phyloP scores from a whole-genome alignment of 2,329 filamentous ascomycete species.

The Bertia moriformis region DNA sequence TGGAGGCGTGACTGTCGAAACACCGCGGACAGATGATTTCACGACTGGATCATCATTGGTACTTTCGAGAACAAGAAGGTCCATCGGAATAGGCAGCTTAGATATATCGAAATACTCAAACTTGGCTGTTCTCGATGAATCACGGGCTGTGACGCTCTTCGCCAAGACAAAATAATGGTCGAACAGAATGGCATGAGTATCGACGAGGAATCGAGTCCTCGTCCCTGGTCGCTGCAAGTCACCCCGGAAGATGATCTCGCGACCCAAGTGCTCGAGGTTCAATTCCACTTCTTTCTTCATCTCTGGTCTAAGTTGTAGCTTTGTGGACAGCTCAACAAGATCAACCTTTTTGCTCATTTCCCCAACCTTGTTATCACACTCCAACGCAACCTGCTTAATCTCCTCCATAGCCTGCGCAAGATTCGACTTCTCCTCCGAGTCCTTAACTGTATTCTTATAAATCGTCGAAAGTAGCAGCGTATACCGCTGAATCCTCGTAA shows the following conservation, averaged over 20 bases:
- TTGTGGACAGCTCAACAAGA: constrained; percentile 68
- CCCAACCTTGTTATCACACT: constrained; percentile 83
- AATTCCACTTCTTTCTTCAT: constrained; percentile 64
- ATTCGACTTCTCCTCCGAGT: constrained; percentile 81
- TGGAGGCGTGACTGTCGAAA: constrained; percentile 42
- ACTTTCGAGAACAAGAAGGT: constrained; percentile 80
- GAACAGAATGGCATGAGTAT: constrained; percentile 84
- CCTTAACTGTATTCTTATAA: constrained; percentile 66
- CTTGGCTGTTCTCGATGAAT: constrained; percentile 59
- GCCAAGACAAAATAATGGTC: constrained; percentile 92
- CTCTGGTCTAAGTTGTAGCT: constrained; percentile 71
- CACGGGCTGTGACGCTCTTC: constrained; percentile 61
- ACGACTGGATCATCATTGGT: constrained; percentile 82
- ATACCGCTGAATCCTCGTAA: constrained; percentile 84
- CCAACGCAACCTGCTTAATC: constrained; percentile 74
- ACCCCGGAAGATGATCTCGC: constrained; percentile 76
- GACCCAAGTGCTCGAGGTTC: constrained; percentile 84
- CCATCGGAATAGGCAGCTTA: constrained; percentile 80
- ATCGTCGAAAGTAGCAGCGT: constrained; percentile 71
- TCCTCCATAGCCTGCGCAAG: constrained; percentile 75
- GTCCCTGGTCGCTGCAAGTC: constrained; percentile 80
- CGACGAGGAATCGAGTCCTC: constrained; percentile 82
- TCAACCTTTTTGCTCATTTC: constrained; percentile 86
- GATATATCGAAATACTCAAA: constrained; percentile 90
- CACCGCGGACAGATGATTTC: constrained; percentile 63